Evolutionary conservation across 1,139 yeast species (phyloP).

Genomic region (Eremothecium gossypii): DNA sequence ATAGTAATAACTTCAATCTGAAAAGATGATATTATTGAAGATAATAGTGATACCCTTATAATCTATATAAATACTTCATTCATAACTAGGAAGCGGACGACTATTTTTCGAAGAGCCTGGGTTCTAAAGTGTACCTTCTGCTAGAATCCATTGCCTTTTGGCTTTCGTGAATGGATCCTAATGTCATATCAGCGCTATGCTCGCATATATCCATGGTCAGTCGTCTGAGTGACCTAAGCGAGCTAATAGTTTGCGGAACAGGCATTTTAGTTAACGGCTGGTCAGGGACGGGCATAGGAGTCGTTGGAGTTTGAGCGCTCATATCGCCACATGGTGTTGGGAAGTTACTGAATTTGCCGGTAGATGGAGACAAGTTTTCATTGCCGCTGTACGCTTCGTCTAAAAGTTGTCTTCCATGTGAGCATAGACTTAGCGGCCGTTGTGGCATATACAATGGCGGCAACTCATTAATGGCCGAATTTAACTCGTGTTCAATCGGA

Average conservation of each 20-base stretch:
- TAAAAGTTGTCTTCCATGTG: too few species aligned
- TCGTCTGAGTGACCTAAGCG: slow-evolving; percentile 9
- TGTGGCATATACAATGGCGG: slow-evolving; percentile 14
- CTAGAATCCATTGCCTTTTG: not conserved
- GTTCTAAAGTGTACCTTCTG: slow-evolving; percentile 1
- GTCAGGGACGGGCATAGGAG: slow-evolving; percentile 28
- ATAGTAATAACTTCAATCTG: too few species aligned
- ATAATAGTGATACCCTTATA: too few species aligned
- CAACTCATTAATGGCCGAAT: slow-evolving; percentile 5
- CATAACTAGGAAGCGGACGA: too few species aligned
- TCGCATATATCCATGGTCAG: not conserved
- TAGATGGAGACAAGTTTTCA: too few species aligned
- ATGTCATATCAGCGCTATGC: not conserved
- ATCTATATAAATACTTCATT: too few species aligned
- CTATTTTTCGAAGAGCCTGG: not conserved
- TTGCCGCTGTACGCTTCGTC: too few species aligned
- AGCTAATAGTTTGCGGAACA: slow-evolving; percentile 20
- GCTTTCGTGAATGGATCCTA: not conserved
- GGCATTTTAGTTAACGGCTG: slow-evolving; percentile 21
- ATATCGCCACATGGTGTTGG: too few species aligned
- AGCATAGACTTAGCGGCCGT: slow-evolving; percentile 3
- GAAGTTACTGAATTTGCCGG: too few species aligned
- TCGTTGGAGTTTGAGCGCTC: slow-evolving; percentile 11
- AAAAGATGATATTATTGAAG: too few species aligned
- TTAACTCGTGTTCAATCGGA: not conserved